A percentile compares a stretch with the other conserved stretches of the same genome.
Conservation (phyloP, 2,329 filamentous ascomycete genomes). For the Paecilomyces sp. region DNA sequence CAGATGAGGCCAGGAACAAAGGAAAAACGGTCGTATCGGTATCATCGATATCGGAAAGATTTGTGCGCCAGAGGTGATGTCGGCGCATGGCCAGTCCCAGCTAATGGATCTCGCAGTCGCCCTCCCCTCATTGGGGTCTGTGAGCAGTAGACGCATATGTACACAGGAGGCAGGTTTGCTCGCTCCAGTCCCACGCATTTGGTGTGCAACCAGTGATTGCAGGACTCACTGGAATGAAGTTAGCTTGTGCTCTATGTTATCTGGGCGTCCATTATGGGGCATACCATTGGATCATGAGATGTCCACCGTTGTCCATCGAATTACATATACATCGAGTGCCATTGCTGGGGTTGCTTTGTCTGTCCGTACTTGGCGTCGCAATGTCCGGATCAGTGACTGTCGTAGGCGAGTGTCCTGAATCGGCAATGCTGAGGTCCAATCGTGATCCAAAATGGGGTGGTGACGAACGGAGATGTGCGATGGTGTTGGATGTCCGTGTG, state of each 20-base stretch:
- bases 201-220: constrained; percentile 56
- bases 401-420: constrained; percentile 42
- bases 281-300: constrained; percentile 54
- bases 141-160: constrained; percentile 47
- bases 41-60: constrained; percentile 29
- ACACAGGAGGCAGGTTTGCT: constrained; percentile 40
- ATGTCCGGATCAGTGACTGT: constrained; percentile 45
- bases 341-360: constrained; percentile 44
- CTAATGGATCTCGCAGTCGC: constrained; percentile 26
- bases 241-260: neutral
- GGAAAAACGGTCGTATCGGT: neutral
- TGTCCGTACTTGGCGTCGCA: constrained; percentile 47
- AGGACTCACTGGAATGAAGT: constrained; percentile 44
- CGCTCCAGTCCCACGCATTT: constrained; percentile 50
- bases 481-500: constrained; percentile 23
- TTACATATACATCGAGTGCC: constrained; percentile 55
- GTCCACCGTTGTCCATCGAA: constrained; percentile 45
- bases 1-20: neutral
- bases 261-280: constrained; percentile 5
- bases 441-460: constrained; percentile 32
- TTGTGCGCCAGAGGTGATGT: constrained; percentile 37
- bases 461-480: constrained; percentile 35
- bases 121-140: constrained; percentile 35
- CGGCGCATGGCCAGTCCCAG: constrained; percentile 22
- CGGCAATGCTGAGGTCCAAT: constrained; percentile 29